Conservation (phyloP, 805 yeast species). For the Ogataea dorogensis region DNA sequence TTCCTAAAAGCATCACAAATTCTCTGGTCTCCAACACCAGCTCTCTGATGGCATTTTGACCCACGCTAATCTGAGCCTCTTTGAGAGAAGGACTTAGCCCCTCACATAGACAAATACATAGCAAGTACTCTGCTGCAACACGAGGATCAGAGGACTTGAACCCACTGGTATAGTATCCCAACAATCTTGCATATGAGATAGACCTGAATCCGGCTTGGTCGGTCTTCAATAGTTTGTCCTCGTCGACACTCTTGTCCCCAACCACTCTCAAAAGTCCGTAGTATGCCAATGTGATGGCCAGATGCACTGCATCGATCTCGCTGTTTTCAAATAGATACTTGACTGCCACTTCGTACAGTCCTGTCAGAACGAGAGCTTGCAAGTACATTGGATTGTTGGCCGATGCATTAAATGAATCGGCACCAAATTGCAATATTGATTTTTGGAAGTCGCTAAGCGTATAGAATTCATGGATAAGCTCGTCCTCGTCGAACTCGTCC, state of each 20-base stretch:
- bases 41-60: conserved; percentile 80
- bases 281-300: conserved; percentile 77
- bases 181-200: conserved; percentile 55
- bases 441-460: conserved; percentile 72
- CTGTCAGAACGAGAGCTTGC: conserved; percentile 70
- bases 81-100: conserved; percentile 27
- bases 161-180: conserved; percentile 78
- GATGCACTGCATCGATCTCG: conserved; percentile 86
- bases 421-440: conserved; percentile 68
- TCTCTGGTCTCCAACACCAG: conserved; percentile 84
- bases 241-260: conserved; percentile 11
- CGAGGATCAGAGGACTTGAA: conserved; percentile 86
- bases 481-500: conserved; percentile 32
- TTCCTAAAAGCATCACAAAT: conserved; percentile 80
- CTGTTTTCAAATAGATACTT: conserved; percentile 57
- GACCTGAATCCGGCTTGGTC: conserved; percentile 31
- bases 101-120: conserved; percentile 62
- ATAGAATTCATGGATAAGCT: conserved; percentile 66
- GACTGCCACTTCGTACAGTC: conserved; percentile 79
- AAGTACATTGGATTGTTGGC: conserved; percentile 68
- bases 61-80: conserved; percentile 49
- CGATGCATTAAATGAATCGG: conserved; percentile 64
- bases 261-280: conserved; percentile 61
- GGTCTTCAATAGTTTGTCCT: conserved; percentile 31
- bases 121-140: conserved; percentile 87